Percentiles rank a stretch among this genome's conserved stretches.
phyloP scores from a whole-genome alignment of 768 basidiomycete species.

The Collybia nuda region DNA sequence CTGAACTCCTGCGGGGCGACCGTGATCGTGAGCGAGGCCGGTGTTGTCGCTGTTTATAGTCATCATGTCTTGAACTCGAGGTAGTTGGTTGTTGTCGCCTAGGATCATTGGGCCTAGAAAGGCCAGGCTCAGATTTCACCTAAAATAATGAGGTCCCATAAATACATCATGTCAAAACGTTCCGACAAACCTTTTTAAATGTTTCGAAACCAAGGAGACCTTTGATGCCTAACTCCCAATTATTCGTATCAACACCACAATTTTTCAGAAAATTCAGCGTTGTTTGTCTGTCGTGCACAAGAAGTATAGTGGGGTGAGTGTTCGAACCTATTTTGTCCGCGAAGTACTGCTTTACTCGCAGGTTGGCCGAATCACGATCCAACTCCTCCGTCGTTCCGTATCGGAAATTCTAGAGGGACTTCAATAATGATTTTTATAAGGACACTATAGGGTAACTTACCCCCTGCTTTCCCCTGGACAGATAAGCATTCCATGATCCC shows the following conservation, averaged over 20 bases:
- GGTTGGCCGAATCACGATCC: constrained; percentile 11
- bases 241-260: constrained; percentile 38
- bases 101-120: background rate
- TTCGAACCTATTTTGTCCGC: constrained; percentile 6
- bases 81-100: constrained; percentile 1
- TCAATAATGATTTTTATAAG: too few species aligned
- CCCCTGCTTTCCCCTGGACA: background rate
- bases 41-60: constrained; percentile 7
- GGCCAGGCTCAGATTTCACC: constrained; percentile 6
- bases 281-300: constrained; percentile 44
- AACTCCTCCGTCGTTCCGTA: constrained; percentile 25
- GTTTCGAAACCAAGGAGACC: constrained; percentile 23
- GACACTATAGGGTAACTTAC: background rate
- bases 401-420: constrained; percentile 22
- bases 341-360: constrained; percentile 17
- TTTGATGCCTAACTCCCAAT: constrained; percentile 41
- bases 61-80: background rate
- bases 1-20: constrained; percentile 10
- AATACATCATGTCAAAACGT: background rate
- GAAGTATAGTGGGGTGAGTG: constrained; percentile 37
- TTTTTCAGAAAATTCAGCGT: constrained; percentile 37
- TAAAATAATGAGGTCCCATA: background rate
- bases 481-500: too few species aligned
- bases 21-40: constrained; percentile 19
- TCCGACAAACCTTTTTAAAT: background rate